A percentile compares a stretch with the other conserved stretches of the same genome.
Evolutionary conservation across 73 alveolate species (phyloP).

Genomic region (Symbiodinium natans): DNA sequence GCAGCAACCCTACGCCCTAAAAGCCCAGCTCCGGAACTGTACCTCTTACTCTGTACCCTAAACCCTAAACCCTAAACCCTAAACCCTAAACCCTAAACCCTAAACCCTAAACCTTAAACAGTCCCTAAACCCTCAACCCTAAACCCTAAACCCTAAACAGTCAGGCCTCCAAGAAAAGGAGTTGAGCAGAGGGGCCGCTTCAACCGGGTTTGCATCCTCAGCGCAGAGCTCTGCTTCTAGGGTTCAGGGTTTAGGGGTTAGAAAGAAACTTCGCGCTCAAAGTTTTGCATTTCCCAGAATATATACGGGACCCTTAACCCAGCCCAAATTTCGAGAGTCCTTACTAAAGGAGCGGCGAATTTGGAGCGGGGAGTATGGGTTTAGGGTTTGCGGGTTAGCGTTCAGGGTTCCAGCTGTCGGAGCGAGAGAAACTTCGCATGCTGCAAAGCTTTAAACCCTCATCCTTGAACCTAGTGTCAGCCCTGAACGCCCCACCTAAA

Average conservation of each 20-base stretch:
- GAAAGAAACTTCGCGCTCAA: neutral
- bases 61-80: neutral
- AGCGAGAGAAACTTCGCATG: neutral
- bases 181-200: too few relatives aligned
- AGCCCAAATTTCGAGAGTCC: too few relatives aligned
- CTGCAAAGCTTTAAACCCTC: neutral
- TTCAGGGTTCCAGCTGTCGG: too few relatives aligned
- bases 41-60: neutral
- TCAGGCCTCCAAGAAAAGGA: too few relatives aligned
- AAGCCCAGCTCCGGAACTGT: too few relatives aligned
- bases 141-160: neutral
- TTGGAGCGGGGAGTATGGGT: neutral
- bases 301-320: too few relatives aligned
- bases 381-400: too few relatives aligned
- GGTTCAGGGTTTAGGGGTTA: neutral
- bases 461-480: neutral
- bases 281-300: too few relatives aligned
- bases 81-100: neutral
- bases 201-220: too few relatives aligned
- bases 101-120: neutral
- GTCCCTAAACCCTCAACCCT: neutral
- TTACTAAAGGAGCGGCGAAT: too few relatives aligned
- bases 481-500: neutral
- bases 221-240: too few relatives aligned
- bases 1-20: neutral